Base-by-base conservation (phyloP, 2,329 filamentous ascomycete genomes). In the Graphium sp. region DNA sequence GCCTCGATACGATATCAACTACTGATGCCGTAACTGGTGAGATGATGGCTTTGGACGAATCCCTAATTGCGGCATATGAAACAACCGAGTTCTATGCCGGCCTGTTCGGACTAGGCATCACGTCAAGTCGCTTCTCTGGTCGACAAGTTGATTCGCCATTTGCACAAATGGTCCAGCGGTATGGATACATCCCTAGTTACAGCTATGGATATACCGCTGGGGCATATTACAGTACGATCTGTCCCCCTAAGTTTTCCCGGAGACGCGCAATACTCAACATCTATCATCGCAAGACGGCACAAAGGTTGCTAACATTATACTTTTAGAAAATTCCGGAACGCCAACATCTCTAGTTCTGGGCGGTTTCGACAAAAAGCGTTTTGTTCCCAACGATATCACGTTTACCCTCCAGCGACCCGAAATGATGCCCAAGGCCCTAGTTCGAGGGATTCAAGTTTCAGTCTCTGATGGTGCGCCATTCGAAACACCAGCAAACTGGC, bases 201-300 rank as follows among this genome's bases (percentile, higher is more conserved):
- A 79, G 74, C 23, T 83, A 78, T 44, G 76, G 74, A 29, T 84
- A 74, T 45, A 83, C 78, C 4, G 77, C 77, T 22, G 79, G 79
- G 11, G 75, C 75, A n/a, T 63, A 64, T 35, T 83, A 83, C 42
- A 62, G 73, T 74, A 53, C 46, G 64, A 18, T 22, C 18, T n/a
- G 17, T 19, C 6, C 16, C 20, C 11, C 17, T 24, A 20, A 26
- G 19, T 22, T 22, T 22, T 22, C 20, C 20, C 20, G 8, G 7
- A 8, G 20, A n/a, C n/a, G 20, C n/a, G 8, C 8, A 8, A 8
- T n/a, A 7, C n/a, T 22, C n/a, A 8, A n/a, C 20, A 22, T 22
- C 16, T 9, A 6, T n/a, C 17, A 13, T 13, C 13, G 10, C 6
- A 21, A n/a, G 13, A 11, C 18, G 14, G 9, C 22, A 12, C 17